Evolutionary conservation across 2,329 filamentous ascomycete species (phyloP), one percentile per base, ranked within the genome.

Genomic region (Aureobasidium sp.): DNA sequence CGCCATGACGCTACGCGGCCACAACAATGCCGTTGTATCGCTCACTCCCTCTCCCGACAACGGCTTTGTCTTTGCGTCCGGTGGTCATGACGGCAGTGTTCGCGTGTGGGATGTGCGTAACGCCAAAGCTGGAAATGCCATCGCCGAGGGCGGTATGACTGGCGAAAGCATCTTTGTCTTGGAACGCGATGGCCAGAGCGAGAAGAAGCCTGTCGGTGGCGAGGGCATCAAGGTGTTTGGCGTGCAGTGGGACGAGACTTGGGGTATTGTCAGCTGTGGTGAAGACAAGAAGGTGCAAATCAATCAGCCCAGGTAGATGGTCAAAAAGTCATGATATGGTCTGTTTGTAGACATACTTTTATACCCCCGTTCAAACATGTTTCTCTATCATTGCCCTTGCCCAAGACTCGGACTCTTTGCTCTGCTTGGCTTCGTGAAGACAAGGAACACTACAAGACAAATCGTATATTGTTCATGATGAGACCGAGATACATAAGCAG

Each of bases 201-300:
- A 65, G 12, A 76, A 79, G 56, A 81, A 80, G 63, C 80, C 60
- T 79, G 64, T 77, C 77, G 14, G 82, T 6, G 90, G 90, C 2
- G 88, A 93, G 56, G 90, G 90, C 21, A 81, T 85, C 57, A 97
- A 97, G 78, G 89, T 98, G 44, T 88, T 97, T 68, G 80, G 82
- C 29, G 87, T 97, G 4, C 79, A 77, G 55, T 98, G 93, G 93
- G 88, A 96, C 69, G 75, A 78, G 66, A 80, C 83, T 6, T 82
- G 94, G 65, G 94, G 93, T 1, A 91, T 98, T 66, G 86, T 96
- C 39, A 94, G 88, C 64, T 90, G 77, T 38, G 90, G 91, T 14
- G 90, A 97, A 77, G 93, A 98, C 66, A 95, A 93, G 74, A 84
- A 81, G 73, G 84, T 98, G 63, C 93, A 98, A 75, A 83, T 98